These are phyloP conservation scores for Debaryomycetaceae sp. DNA, from an alignment of 1,139 yeast species.

Conservation along the genomic window DNA sequence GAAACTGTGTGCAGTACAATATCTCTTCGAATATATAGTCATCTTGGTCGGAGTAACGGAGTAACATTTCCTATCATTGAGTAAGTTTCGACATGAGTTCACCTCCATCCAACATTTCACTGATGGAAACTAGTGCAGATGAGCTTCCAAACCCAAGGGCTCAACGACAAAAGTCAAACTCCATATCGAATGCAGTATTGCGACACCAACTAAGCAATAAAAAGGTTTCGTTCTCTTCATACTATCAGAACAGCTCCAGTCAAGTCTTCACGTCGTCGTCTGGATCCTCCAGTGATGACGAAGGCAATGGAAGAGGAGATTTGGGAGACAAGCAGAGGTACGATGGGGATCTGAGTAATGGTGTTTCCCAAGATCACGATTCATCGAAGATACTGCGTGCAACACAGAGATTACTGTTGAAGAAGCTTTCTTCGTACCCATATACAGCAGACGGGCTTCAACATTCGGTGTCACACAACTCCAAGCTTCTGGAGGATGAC, in stretches of 20 bases:
- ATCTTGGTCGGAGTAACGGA: background rate
- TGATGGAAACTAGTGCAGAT: background rate
- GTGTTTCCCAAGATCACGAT: background rate
- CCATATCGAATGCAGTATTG: constrained; percentile 11
- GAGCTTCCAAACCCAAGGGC: background rate
- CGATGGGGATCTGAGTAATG: background rate
- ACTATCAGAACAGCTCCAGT: constrained; percentile 3
- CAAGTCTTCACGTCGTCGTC: constrained; percentile 8
- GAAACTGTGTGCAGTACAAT: background rate
- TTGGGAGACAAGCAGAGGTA: background rate
- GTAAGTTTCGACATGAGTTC: constrained; percentile 2
- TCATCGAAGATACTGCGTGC: background rate
- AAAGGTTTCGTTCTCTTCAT: constrained; percentile 6
- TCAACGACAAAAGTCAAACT: constrained; percentile 9
- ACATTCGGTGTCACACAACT: constrained; percentile 28
- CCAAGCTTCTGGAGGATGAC: constrained; percentile 15
- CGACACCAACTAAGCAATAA: constrained; percentile 7
- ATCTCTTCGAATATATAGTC: background rate
- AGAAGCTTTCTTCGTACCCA: constrained; percentile 14
- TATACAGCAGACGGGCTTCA: constrained; percentile 18
- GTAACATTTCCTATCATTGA: background rate
- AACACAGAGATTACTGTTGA: constrained; percentile 4
- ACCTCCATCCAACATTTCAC: background rate
- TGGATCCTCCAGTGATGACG: constrained; percentile 8
- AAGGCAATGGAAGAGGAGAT: constrained; percentile 5